Conservation (phyloP, 345 rosid species). For the Pistacia vera region DNA sequence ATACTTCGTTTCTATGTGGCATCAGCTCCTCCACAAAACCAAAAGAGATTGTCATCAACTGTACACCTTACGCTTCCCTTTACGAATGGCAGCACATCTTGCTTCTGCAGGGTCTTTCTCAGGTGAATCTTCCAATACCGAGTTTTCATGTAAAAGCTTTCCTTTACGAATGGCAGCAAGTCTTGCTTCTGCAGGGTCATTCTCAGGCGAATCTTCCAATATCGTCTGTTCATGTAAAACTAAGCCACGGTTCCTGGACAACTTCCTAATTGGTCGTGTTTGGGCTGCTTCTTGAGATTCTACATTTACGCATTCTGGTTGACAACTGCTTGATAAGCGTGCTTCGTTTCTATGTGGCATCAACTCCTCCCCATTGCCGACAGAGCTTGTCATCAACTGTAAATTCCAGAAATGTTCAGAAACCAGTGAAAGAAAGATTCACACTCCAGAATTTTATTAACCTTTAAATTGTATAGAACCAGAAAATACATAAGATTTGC, state of each 20-base stretch:
- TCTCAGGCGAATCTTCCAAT: conserved; percentile 19
- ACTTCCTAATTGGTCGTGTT: conserved; percentile 23
- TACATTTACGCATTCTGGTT: not conserved
- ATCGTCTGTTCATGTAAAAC: conserved; percentile 25
- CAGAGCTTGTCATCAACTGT: conserved; percentile 38
- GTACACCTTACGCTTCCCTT: too few relatives aligned
- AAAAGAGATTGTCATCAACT: too few relatives aligned
- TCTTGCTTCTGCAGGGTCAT: not conserved
- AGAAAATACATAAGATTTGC: not conserved
- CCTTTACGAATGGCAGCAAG: not conserved
- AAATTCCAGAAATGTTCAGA: conserved; percentile 6
- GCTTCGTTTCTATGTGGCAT: conserved; percentile 39
- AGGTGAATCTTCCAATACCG: too few relatives aligned
- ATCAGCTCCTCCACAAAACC: too few relatives aligned
- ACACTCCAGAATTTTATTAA: not conserved
- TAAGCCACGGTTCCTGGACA: conserved; percentile 31
- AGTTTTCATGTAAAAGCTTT: too few relatives aligned
- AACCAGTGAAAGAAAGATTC: not conserved
- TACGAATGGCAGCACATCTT: conserved; percentile 8
- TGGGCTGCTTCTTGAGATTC: conserved; percentile 18
- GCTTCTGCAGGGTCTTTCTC: not conserved
- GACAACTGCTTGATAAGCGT: not conserved
- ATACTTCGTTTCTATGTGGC: too few relatives aligned
- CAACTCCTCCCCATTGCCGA: conserved; percentile 36
- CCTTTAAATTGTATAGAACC: not conserved